Conservation (phyloP, 1,284 basidiomycete genomes). For the Hemileia vastatrix region DNA sequence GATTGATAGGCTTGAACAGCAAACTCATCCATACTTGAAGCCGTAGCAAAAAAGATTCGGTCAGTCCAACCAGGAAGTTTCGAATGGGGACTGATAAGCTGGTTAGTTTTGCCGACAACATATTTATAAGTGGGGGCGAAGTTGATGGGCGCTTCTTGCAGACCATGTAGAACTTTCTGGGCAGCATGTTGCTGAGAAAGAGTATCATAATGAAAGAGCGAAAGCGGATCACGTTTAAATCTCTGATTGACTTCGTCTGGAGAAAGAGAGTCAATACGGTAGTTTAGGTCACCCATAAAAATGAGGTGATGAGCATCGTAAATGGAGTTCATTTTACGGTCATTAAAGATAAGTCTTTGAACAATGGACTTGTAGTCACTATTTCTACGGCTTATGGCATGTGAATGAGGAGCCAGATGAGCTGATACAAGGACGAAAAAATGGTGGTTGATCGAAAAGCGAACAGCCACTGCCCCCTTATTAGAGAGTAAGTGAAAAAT, state of each 20-base stretch:
- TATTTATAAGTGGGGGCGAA: slow-evolving; percentile 88
- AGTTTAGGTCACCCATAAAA: slow-evolving; percentile 44
- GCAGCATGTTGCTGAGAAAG: slow-evolving; percentile 57
- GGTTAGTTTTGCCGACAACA: slow-evolving; percentile 62
- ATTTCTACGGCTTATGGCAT: slow-evolving; percentile 62
- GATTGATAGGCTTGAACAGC: slow-evolving; percentile 6
- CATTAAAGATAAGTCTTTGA: slow-evolving; percentile 62
- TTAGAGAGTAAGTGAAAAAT: slow-evolving; percentile 62
- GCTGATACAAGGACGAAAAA: slow-evolving; percentile 72
- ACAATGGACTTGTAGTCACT: slow-evolving; percentile 71
- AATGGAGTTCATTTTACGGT: slow-evolving; percentile 29
- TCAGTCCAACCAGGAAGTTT: slow-evolving; percentile 85
- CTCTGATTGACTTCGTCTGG: neutral
- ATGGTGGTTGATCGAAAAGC: slow-evolving; percentile 49
- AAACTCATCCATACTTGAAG: neutral
- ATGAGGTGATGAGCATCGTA: slow-evolving; percentile 44
- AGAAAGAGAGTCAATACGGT: slow-evolving; percentile 38
- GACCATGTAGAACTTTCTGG: slow-evolving; percentile 58
- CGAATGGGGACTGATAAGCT: slow-evolving; percentile 50
- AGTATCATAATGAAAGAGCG: slow-evolving; percentile 68
- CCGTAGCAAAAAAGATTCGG: slow-evolving; percentile 65
- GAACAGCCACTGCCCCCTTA: slow-evolving; percentile 84
- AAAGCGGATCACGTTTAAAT: slow-evolving; percentile 24
- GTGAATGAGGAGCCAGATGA: slow-evolving; percentile 75
- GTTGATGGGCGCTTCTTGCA: slow-evolving; percentile 70